Conservation (phyloP, 305 asterid genomes). For the Fraxinus latifolia region DNA sequence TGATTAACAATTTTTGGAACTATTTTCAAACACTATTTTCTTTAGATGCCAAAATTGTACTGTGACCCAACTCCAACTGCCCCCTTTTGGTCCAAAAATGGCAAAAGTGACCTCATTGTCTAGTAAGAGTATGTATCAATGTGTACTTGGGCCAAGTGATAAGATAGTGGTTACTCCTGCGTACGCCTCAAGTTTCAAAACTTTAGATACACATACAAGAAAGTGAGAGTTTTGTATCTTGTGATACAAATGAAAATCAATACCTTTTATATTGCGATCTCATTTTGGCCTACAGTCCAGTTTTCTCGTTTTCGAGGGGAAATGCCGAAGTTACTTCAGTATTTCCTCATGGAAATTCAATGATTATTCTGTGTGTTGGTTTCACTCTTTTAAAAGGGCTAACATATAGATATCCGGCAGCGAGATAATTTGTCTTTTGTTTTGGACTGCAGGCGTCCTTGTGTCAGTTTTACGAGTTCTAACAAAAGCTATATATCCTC, state of each 20-base stretch:
- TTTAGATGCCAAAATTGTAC: not conserved
- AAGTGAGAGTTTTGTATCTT: not conserved
- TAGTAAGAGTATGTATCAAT: constrained; percentile 4
- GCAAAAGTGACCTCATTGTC: constrained; percentile 5
- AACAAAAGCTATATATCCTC: constrained; percentile 79
- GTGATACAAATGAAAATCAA: not conserved
- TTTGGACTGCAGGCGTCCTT: constrained; percentile 62
- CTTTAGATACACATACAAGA: not conserved
- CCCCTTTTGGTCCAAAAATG: not conserved
- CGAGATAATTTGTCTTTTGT: constrained; percentile 16
- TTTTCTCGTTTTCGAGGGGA: not conserved
- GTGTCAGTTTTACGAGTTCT: constrained; percentile 67
- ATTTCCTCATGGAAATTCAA: not conserved
- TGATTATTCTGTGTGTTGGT: not conserved
- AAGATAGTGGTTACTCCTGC: constrained; percentile 1
- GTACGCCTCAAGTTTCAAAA: not conserved
- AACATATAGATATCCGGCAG: not conserved
- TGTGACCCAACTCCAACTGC: not conserved
- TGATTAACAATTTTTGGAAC: not conserved
- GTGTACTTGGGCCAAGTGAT: not conserved
- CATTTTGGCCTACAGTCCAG: not conserved
- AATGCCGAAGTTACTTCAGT: not conserved
- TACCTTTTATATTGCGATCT: not conserved
- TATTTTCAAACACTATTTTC: not conserved
- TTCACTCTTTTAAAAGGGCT: not conserved